These are phyloP conservation scores for Phaseolus lunatus DNA, from an alignment of 306 rosid genomes.

Conservation along the genomic window DNA sequence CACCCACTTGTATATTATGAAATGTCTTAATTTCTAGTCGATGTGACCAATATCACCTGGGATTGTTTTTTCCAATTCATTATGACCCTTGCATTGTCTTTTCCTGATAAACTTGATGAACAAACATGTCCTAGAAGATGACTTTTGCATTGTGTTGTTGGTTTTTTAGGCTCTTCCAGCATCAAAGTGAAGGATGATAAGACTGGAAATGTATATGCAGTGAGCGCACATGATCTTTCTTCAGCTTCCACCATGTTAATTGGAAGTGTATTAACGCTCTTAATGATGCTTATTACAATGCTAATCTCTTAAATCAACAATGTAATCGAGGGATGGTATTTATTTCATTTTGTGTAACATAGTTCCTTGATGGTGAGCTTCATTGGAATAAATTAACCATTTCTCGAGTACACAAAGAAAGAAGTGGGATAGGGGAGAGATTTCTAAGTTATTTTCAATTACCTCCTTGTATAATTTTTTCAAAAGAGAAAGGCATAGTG, in stretches of 20 bases:
- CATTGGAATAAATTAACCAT: constrained; percentile 33
- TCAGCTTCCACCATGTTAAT: constrained; percentile 52
- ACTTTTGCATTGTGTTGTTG: constrained; percentile 33
- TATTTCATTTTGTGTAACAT: constrained; percentile 41
- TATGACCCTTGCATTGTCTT: not conserved
- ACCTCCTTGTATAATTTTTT: not conserved
- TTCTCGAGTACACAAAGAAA: constrained; percentile 25
- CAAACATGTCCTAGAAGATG: constrained; percentile 18
- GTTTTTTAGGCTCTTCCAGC: constrained; percentile 67
- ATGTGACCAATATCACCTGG: too few relatives aligned
- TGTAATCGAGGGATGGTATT: constrained; percentile 32
- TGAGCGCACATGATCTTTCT: constrained; percentile 64
- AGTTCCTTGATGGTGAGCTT: constrained; percentile 27
- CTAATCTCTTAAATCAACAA: constrained; percentile 42
- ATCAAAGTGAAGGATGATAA: constrained; percentile 75
- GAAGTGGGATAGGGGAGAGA: not conserved
- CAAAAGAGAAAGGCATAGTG: not conserved
- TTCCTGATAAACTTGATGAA: constrained; percentile 14
- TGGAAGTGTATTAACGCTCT: constrained; percentile 54
- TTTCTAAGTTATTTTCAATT: not conserved
- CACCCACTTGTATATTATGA: too few relatives aligned
- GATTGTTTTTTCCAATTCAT: too few relatives aligned
- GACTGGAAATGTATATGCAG: constrained; percentile 59
- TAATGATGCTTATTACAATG: constrained; percentile 52
- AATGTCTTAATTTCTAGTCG: too few relatives aligned